Evolutionary conservation across 1,284 basidiomycete genomes (phyloP), one percentile per base, ranked within the genome.

Genomic region (Cutaneotrichosporon curvatum): DNA sequence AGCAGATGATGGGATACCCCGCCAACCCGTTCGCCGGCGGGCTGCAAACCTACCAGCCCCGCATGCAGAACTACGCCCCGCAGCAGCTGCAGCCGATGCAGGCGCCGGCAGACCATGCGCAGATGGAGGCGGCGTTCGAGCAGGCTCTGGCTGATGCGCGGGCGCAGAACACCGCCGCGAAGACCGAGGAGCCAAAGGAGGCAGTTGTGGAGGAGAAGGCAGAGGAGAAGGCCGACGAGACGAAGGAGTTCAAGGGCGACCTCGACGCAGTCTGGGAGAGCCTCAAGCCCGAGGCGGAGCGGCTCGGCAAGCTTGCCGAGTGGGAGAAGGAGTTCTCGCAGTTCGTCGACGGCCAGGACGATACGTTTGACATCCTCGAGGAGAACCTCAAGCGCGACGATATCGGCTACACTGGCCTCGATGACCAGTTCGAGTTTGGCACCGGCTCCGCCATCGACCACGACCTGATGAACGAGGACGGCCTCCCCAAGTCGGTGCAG

Each of bases 281-380:
- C 34, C 54, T 72, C 43, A 60, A 60, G 51, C 63, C 78, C 75
- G 37, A 71, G 75, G 65, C 63, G 2, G 62, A 65, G 49, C 52
- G 65, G 16, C 51, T 67, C 25, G 81, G 81, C 61, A 81, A 88
- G 55, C 68, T 88, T 39, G 80, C 83, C 4, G 83, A 83, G 65
- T 94, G 89, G 89, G 91, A 94, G 65, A 81, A 82, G 8, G 83
- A 92, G 67, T 88, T 91, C 60, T 85, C 85, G 49, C 83, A 72
- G 62, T 67, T 70, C 45, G 64, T 59, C 36, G 54, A 71, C 18
- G 65, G 62, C 42, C 68, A 71, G 40, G 71, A 72, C 43, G 65
- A 72, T 40, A 61, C 67, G 3, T 67, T 62, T 23, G 62, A 67
- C 35, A 56, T 58, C 11, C 55, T 70, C 25, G 63, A 68, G 37